These are phyloP conservation scores for Scopulariopsis brevicaulis DNA, from an alignment of 2,329 filamentous ascomycete genomes.

Conservation along the genomic window DNA sequence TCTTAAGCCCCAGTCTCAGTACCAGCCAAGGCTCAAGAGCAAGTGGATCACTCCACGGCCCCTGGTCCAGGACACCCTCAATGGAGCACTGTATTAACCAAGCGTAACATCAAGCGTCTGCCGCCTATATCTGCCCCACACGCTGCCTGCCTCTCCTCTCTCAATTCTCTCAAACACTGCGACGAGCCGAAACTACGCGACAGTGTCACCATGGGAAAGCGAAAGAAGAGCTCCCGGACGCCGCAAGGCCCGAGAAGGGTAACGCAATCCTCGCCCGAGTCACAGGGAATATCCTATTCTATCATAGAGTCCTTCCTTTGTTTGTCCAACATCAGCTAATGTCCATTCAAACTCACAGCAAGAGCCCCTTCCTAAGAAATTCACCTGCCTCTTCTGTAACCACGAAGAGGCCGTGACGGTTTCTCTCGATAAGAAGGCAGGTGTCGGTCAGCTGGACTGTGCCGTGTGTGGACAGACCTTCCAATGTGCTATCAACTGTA, in stretches of 20 bases:
- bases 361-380: conserved; percentile 68
- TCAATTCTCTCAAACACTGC: not conserved
- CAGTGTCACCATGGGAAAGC: conserved; percentile 60
- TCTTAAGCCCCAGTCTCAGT: too few relatives aligned
- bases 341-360: conserved; percentile 26
- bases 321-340: not conserved
- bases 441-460: conserved; percentile 75
- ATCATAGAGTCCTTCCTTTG: not conserved
- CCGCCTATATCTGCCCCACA: not conserved
- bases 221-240: conserved; percentile 81
- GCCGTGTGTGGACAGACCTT: conserved; percentile 91
- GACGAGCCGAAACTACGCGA: not conserved
- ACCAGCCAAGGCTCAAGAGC: not conserved
- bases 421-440: conserved; percentile 87
- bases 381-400: conserved; percentile 97
- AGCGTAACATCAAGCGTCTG: not conserved
- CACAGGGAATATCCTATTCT: not conserved
- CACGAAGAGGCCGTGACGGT: conserved; percentile 88
- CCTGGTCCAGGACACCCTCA: not conserved
- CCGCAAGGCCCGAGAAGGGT: conserved; percentile 77
- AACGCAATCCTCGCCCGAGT: conserved; percentile 11
- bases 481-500: conserved; percentile 88
- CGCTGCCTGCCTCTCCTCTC: not conserved
- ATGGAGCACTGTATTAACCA: not conserved
- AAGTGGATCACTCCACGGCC: not conserved